Evolutionary conservation across 257 asterid genomes (phyloP), one percentile per base, ranked within the genome.

Genomic region (Gentiana dahurica): DNA sequence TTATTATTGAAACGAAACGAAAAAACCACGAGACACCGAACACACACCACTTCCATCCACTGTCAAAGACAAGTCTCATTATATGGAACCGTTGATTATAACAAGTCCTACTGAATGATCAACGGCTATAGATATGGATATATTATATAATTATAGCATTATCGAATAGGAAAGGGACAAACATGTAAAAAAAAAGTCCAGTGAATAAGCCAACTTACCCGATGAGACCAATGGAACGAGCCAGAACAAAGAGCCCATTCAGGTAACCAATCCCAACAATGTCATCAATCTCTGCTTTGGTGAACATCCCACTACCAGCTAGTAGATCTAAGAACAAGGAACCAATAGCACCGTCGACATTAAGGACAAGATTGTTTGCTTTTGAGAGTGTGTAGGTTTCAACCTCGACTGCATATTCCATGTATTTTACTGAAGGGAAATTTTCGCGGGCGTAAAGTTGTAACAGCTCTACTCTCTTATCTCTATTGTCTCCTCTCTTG

Each of bases 401-500:
- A n/a, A 92, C 99, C 61, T 82, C 72, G 62, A 92, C 99, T 0
- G 99, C 99, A 38, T 92, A 92, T 70, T 92, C 99, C 99, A 92
- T 92, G 86, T 92, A 88, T 72, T 92, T 88, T 58, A 92, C 97
- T 0, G 99, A 79, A 0, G 97, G 99, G 55, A 92, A 92, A 65
- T 88, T 83, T 67, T 93, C 71, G 11, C 97, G 94, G 1, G 95
- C 94, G 61, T 83, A 92, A 12, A 46, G 70, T 63, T 92, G 99
- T 50, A 92, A 81, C 53, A 92, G 63, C 62, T 88, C 97, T 57
- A 92, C 99, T 68, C 99, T 92, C 83, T 88, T 83, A 62, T 92
- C 99, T 75, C 97, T 85, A 86, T 92, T 92, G 93, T 92, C 99
- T 44, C 91, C 84, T 75, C 95, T 83, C 97, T 92, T 92, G 81